Evolutionary conservation across 768 basidiomycete species (phyloP), one percentile per base, ranked within the genome.

Genomic region (Daedaleopsis nitida): DNA sequence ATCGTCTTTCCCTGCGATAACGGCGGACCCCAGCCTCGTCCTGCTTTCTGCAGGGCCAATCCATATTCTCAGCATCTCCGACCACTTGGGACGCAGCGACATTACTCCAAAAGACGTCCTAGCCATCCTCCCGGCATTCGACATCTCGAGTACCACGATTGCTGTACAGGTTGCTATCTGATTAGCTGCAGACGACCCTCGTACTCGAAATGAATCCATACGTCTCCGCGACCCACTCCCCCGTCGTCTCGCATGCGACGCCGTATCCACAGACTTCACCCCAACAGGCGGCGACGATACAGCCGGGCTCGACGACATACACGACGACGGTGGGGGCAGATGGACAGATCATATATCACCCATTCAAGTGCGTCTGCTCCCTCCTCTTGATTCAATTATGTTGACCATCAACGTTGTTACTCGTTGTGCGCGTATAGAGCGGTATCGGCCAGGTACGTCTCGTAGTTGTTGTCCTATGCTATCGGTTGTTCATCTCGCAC

Each of bases 221-320:
- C 14, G 34, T 17, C 34, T 43, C 51, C 32, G 52, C 21, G 49
- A n/a, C 56, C 27, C 42, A 39, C 16, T 64, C 58, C 4, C 55
- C 58, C 8, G n/a, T 53, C 19, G n/a, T 59, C 23, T 17, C 16
- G 43, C 58, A 64, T 42, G 32, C 67, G 9, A 50, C 60, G 38
- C 65, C 59, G 3, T 67, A 52, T 45, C 52, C 62, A 5, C 53
- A 66, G 51, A 48, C 59, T 23, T 59, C 62, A 34, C 58, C 67
- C 21, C 55, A 61, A 42, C 68, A 67, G 56, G 58, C 64, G n/a
- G 72, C 72, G 45, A 80, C 83, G 71, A 85, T 90, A 57, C 75
- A 78, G 38, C 81, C 88, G 37, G 89, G 89, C n/a, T 75, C 88
- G 39, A 79, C 88, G 67, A 90, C 88, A 21, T 92, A 90, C 64